Conservation (phyloP, 768 basidiomycete species). For the Neoboletus subvelutipes region DNA sequence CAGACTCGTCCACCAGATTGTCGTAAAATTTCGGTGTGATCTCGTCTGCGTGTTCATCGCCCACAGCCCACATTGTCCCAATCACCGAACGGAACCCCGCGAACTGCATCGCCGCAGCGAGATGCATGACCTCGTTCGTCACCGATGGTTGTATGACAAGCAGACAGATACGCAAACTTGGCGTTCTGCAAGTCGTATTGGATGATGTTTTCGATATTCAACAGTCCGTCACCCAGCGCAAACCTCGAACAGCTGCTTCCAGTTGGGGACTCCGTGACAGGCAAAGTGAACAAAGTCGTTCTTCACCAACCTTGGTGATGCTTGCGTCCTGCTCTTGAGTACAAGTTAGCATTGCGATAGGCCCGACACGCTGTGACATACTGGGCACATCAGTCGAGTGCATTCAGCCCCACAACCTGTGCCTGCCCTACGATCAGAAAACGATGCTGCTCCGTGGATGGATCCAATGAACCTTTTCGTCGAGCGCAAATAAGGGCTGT, state of each 20-base stretch:
- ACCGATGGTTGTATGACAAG: not conserved
- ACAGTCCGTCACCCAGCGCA: too few species aligned
- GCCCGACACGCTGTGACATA: not conserved
- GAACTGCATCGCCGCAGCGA: not conserved
- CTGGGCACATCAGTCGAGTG: not conserved
- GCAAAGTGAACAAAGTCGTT: not conserved
- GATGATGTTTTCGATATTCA: not conserved
- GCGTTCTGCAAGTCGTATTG: not conserved
- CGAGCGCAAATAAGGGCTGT: not conserved
- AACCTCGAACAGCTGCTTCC: not conserved
- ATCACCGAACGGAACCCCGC: slow-evolving; percentile 8
- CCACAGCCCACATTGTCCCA: slow-evolving; percentile 7
- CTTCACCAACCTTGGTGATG: not conserved
- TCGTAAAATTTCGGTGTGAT: not conserved
- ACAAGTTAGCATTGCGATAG: not conserved
- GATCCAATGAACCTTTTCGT: not conserved
- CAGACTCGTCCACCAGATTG: not conserved
- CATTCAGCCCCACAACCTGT: not conserved
- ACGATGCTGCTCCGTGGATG: not conserved
- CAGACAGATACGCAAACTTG: slow-evolving; percentile 4
- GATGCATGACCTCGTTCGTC: slow-evolving; percentile 1
- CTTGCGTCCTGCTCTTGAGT: not conserved
- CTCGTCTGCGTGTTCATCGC: not conserved
- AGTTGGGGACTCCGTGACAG: not conserved
- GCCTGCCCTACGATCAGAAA: slow-evolving; percentile 6